phyloP scores from a whole-genome alignment of 2,329 filamentous ascomycete genomes.

The Bretziella fagacearum region DNA sequence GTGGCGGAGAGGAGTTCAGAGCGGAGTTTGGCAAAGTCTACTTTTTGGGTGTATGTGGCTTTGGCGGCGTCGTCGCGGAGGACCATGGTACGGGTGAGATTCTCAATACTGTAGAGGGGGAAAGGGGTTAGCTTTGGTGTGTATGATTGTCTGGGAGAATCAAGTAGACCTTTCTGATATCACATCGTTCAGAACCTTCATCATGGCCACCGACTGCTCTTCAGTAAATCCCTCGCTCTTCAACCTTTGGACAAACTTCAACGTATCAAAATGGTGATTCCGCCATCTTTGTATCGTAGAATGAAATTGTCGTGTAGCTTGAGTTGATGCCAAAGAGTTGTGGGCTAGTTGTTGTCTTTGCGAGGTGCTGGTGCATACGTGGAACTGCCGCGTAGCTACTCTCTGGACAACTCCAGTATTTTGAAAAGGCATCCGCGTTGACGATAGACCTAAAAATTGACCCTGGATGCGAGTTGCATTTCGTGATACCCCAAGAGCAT shows the following conservation, averaged over 20 bases:
- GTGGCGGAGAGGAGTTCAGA: slow-evolving; percentile 86
- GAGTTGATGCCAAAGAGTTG: neutral
- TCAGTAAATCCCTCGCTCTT: slow-evolving; percentile 89
- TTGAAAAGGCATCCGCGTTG: too few species aligned
- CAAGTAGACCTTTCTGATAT: slow-evolving; percentile 67
- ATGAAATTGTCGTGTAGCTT: slow-evolving; percentile 36
- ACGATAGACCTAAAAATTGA: too few species aligned
- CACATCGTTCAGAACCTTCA: slow-evolving; percentile 90
- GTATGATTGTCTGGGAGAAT: neutral
- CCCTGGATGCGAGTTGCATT: too few species aligned
- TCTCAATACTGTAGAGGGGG: slow-evolving; percentile 54
- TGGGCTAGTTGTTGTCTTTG: too few species aligned
- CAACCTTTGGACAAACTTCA: slow-evolving; percentile 87
- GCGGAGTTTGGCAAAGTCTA: slow-evolving; percentile 93
- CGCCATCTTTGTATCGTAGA: slow-evolving; percentile 41
- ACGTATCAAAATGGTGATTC: slow-evolving; percentile 94
- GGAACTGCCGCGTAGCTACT: too few species aligned
- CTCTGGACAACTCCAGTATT: too few species aligned
- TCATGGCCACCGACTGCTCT: slow-evolving; percentile 92
- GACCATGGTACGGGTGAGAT: slow-evolving; percentile 94
- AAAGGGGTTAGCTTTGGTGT: neutral
- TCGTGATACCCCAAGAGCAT: too few species aligned
- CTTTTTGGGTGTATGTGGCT: slow-evolving; percentile 70
- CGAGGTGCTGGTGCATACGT: too few species aligned
- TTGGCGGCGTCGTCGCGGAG: slow-evolving; percentile 82